These are phyloP conservation scores for Sporothrix brasiliensis DNA, from an alignment of 2,329 filamentous ascomycete species.

Conservation along the genomic window DNA sequence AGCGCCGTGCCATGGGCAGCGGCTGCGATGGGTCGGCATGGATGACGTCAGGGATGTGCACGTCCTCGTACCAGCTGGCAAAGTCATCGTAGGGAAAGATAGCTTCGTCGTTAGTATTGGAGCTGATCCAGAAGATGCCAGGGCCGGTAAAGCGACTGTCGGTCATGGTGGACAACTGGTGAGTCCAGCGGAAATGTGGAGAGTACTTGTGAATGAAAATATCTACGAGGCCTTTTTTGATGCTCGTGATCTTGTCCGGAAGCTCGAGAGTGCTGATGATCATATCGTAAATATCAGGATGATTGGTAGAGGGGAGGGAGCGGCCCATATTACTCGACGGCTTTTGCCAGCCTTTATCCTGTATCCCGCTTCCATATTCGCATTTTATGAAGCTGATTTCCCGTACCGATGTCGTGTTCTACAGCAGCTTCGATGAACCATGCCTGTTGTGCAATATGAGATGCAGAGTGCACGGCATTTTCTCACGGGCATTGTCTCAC, in stretches of 20 bases:
- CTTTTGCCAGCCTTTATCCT: background rate
- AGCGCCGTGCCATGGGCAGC: constrained; percentile 35
- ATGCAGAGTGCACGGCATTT: background rate
- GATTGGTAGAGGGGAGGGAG: background rate
- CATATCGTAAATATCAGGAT: background rate
- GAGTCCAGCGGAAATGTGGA: background rate
- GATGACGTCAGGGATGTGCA: constrained; percentile 38
- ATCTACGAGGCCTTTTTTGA: background rate
- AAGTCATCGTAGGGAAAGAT: constrained; percentile 31
- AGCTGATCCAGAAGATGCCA: constrained; percentile 34
- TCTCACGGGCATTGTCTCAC: no score
- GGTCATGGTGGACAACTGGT: background rate
- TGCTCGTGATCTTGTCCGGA: background rate
- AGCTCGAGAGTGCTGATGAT: background rate
- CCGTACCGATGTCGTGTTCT: background rate
- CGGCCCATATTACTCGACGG: constrained; percentile 2
- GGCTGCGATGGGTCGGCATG: constrained; percentile 29
- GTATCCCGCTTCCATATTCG: background rate
- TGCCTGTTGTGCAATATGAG: background rate
- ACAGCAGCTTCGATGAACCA: background rate
- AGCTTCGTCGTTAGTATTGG: constrained; percentile 26
- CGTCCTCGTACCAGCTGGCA: constrained; percentile 36
- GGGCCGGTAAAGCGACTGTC: constrained; percentile 1
- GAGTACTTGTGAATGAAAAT: background rate
- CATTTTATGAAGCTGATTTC: background rate